Evolutionary conservation across 2,329 filamentous ascomycete genomes (phyloP).

Genomic region (Aspergillus ruber): DNA sequence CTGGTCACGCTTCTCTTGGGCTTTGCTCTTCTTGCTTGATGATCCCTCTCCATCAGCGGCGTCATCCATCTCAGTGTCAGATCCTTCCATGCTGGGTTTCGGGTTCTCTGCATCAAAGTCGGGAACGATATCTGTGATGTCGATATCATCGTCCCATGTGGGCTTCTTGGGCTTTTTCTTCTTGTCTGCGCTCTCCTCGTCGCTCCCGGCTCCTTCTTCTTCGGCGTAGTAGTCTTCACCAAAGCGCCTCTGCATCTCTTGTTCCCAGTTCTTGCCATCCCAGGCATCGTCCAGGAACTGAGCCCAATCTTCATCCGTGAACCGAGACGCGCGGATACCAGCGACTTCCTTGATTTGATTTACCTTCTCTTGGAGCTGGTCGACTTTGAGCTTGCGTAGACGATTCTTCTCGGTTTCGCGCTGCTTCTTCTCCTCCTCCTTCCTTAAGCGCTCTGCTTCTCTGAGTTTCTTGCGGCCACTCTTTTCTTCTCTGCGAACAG

Average conservation of each 20-base stretch:
- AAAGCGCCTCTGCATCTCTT: conserved; percentile 82
- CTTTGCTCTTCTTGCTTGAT: conserved; percentile 42
- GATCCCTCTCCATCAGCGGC: conserved; percentile 29
- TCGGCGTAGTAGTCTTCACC: conserved; percentile 85
- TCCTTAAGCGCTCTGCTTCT: conserved; percentile 68
- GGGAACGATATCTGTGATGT: conserved; percentile 85
- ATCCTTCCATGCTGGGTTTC: conserved; percentile 51
- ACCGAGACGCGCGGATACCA: conserved; percentile 61
- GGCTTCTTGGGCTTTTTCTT: conserved; percentile 71
- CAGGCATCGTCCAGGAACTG: conserved; percentile 80
- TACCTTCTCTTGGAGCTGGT: conserved; percentile 82
- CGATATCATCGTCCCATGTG: conserved; percentile 93
- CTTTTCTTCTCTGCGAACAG: conserved; percentile 76
- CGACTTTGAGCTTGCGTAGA: conserved; percentile 78
- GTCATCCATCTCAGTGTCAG: conserved; percentile 47
- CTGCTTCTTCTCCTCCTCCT: conserved; percentile 70
- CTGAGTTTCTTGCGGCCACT: conserved; percentile 70
- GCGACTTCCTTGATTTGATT: conserved; percentile 84
- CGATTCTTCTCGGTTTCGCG: conserved; percentile 75
- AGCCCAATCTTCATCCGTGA: conserved; percentile 74
- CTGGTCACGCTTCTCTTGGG: conserved; percentile 48
- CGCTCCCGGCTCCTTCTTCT: conserved; percentile 50
- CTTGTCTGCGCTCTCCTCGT: conserved; percentile 38
- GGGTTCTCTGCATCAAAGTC: conserved; percentile 66
- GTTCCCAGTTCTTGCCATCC: conserved; percentile 84